A percentile compares a stretch with the other conserved stretches of the same genome.
Evolutionary conservation across 208 protist species (phyloP).

Genomic region (Herpetomonas muscarum): DNA sequence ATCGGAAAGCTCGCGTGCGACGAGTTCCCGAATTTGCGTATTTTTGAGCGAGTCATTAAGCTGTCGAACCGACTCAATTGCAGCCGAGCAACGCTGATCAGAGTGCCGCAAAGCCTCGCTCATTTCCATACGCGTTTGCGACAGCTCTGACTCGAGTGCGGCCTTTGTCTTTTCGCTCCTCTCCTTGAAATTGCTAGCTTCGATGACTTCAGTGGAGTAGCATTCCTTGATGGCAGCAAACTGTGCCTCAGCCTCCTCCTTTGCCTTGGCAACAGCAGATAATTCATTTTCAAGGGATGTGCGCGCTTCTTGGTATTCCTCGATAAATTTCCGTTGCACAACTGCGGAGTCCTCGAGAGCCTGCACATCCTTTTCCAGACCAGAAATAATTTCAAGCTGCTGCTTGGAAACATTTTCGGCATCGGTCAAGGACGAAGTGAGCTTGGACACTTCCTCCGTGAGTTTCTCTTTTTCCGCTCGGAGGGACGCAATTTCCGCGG

Average conservation of each 20-base stretch:
- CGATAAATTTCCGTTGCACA: slow-evolving; percentile 18
- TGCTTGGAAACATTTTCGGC: slow-evolving; percentile 18
- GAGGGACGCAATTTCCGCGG: slow-evolving; percentile 3
- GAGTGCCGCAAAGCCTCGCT: slow-evolving; percentile 13
- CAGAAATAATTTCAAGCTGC: slow-evolving; percentile 36
- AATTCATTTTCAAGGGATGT: slow-evolving; percentile 17
- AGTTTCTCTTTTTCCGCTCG: slow-evolving; percentile 4
- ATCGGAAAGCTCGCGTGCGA: neutral
- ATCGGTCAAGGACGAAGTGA: neutral
- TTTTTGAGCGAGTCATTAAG: slow-evolving; percentile 24
- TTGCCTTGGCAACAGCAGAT: slow-evolving; percentile 15
- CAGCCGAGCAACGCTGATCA: slow-evolving; percentile 21
- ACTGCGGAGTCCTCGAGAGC: slow-evolving; percentile 24
- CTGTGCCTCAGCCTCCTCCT: slow-evolving; percentile 47
- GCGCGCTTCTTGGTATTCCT: slow-evolving; percentile 26
- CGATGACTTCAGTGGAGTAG: slow-evolving; percentile 53
- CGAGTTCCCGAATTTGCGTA: slow-evolving; percentile 6
- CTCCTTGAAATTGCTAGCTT: slow-evolving; percentile 46
- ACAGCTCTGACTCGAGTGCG: slow-evolving; percentile 13
- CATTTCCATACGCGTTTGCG: slow-evolving; percentile 6
- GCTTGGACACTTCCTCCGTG: neutral
- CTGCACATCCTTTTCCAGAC: slow-evolving; percentile 35
- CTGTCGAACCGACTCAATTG: slow-evolving; percentile 19
- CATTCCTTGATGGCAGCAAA: slow-evolving; percentile 51
- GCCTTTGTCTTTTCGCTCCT: slow-evolving; percentile 3